A percentile compares a stretch with the other conserved stretches of the same genome.
Evolutionary conservation across 345 rosid species (phyloP).

Genomic region (Syzygium jambos): DNA sequence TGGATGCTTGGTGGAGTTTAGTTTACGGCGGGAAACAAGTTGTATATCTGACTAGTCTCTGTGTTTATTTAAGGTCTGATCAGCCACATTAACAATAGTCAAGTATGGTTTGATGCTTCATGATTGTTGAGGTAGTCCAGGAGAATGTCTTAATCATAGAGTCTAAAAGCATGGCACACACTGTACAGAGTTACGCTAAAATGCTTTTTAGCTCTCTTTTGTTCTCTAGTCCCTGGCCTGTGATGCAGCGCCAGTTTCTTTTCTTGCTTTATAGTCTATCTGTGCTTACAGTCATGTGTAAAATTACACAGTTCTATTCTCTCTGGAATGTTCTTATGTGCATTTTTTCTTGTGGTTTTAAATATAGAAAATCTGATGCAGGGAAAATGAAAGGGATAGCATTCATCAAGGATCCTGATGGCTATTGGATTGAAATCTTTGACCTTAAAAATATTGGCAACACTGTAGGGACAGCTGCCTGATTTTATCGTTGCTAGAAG

Average conservation of each 20-base stretch:
- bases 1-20: not conserved
- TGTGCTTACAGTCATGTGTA: not conserved
- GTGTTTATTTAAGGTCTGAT: not conserved
- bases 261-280: not conserved
- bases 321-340: not conserved
- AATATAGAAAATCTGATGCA: slow-evolving; percentile 6
- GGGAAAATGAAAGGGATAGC: slow-evolving; percentile 93
- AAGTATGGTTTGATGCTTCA: not conserved
- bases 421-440: slow-evolving; percentile 94
- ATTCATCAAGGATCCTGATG: slow-evolving; percentile 97
- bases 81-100: not conserved
- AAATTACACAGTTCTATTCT: not conserved
- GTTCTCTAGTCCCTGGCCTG: not conserved
- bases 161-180: not conserved
- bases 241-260: not conserved
- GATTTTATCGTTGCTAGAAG: slow-evolving; percentile 6
- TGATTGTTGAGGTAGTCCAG: not conserved
- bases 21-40: not conserved
- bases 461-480: slow-evolving; percentile 22
- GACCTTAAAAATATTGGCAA: slow-evolving; percentile 56
- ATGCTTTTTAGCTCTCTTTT: not conserved
- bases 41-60: not conserved
- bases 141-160: not conserved
- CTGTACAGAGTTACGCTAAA: not conserved
- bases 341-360: not conserved